Conservation (phyloP, 176 grass and related monocot species). For the Alloteropsis semialata region DNA sequence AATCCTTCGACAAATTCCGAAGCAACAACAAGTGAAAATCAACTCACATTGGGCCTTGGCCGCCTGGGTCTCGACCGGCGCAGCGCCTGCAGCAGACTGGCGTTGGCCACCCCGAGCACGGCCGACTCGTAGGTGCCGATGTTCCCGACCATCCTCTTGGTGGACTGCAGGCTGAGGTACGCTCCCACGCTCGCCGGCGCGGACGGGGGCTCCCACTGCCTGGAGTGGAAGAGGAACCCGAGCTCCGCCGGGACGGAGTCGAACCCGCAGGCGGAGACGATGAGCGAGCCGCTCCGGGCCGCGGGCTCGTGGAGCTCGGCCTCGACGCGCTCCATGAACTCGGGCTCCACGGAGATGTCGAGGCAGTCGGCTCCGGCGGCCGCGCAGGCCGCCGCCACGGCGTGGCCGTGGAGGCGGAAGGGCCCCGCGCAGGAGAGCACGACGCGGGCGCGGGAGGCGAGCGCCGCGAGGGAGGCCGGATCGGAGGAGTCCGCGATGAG, state of each 20-base stretch:
- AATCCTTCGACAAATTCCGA: background rate
- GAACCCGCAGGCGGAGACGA: conserved; percentile 81
- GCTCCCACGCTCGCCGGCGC: conserved; percentile 52
- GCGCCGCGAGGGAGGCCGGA: conserved; percentile 50
- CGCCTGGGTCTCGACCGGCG: conserved; percentile 62
- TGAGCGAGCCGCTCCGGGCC: conserved; percentile 44
- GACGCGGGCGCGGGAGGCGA: conserved; percentile 48
- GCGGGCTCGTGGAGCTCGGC: conserved; percentile 59
- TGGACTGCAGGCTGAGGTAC: conserved; percentile 60
- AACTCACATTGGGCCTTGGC: conserved; percentile 57
- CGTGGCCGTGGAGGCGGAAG: conserved; percentile 62
- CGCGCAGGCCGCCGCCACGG: conserved; percentile 62
- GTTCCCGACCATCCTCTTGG: conserved; percentile 63
- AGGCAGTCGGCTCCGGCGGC: conserved; percentile 67
- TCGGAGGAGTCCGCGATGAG: conserved; percentile 69
- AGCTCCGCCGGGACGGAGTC: conserved; percentile 85
- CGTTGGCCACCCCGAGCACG: conserved; percentile 68
- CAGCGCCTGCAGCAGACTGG: conserved; percentile 51
- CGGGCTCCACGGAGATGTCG: conserved; percentile 81
- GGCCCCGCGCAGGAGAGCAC: conserved; percentile 72
- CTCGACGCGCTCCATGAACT: conserved; percentile 88
- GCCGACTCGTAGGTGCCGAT: conserved; percentile 80
- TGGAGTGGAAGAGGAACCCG: conserved; percentile 65
- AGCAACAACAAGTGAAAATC: background rate
- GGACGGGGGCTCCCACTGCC: conserved; percentile 56